Evolutionary conservation across 495 filamentous ascomycete species (phyloP).

Genomic region (Penicilliopsis zonata): DNA sequence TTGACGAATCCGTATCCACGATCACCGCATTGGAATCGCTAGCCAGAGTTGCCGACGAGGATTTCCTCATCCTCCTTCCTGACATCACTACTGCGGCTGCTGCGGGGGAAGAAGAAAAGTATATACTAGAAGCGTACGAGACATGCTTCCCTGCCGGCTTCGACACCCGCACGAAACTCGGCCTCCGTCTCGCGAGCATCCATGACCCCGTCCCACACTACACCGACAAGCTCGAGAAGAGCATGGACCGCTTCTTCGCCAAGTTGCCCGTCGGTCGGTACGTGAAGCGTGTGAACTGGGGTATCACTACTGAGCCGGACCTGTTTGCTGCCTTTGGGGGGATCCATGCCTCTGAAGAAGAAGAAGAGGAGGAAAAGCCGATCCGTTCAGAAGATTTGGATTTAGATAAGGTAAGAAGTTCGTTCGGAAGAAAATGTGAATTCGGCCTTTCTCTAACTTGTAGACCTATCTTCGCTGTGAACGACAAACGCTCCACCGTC

Average conservation of each 20-base stretch:
- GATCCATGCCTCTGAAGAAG: constrained; percentile 26
- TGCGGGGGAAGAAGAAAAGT: constrained; percentile 17
- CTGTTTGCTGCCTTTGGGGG: constrained; percentile 41
- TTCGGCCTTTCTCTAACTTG: neutral
- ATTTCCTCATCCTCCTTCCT: constrained; percentile 64
- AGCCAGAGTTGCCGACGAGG: constrained; percentile 50
- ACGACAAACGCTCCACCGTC: constrained; percentile 62
- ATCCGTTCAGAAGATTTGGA: constrained; percentile 41
- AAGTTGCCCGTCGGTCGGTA: constrained; percentile 25
- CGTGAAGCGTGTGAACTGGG: constrained; percentile 45
- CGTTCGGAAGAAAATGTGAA: constrained; percentile 7
- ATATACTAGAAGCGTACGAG: constrained; percentile 54
- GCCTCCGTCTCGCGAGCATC: constrained; percentile 48
- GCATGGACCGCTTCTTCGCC: constrained; percentile 69
- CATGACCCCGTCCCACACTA: constrained; percentile 63
- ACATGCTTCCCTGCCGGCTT: constrained; percentile 68
- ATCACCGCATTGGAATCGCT: constrained; percentile 11
- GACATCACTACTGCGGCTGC: constrained; percentile 5
- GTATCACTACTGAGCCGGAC: constrained; percentile 41
- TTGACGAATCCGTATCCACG: constrained; percentile 7
- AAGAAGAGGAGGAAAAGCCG: constrained; percentile 19
- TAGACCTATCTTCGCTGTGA: constrained; percentile 56
- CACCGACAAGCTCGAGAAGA: constrained; percentile 52
- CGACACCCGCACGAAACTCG: constrained; percentile 50
- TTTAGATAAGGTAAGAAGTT: constrained; percentile 34